Percentiles rank a stretch among this genome's conserved stretches.
These are phyloP conservation scores for Sequoiadendron giganteum DNA, from an alignment of 75 land plant genomes.

Conservation along the genomic window DNA sequence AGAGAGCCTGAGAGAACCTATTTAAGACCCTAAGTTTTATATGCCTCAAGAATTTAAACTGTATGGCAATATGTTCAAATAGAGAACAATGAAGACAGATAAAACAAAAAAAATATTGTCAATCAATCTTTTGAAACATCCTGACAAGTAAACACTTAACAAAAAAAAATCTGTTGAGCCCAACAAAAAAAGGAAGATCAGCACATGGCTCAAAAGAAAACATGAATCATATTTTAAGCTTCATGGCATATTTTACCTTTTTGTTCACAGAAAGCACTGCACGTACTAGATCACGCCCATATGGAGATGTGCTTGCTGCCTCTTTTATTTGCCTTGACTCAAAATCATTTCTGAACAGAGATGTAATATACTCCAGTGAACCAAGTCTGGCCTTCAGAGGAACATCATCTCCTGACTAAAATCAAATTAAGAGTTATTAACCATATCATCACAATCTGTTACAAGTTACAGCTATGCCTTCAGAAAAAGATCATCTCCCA, in stretches of 20 bases:
- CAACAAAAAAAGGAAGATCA: not conserved
- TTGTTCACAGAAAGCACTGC: slow-evolving; percentile 91
- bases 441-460: not conserved
- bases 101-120: not conserved
- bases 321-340: slow-evolving; percentile 66
- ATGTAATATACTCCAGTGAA: slow-evolving; percentile 90
- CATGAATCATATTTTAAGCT: not conserved
- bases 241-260: slow-evolving; percentile 41
- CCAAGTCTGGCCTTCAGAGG: slow-evolving; percentile 78
- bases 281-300: slow-evolving; percentile 78
- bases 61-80: not conserved
- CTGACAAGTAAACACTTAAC: not conserved
- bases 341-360: slow-evolving; percentile 52
- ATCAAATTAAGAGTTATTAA: not conserved
- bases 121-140: not conserved
- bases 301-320: slow-evolving; percentile 69
- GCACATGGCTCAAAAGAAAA: not conserved
- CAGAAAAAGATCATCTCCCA: slow-evolving; percentile 31
- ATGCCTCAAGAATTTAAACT: not conserved
- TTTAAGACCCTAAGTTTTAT: not conserved
- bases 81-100: not conserved
- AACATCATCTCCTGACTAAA: slow-evolving; percentile 51
- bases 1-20: not conserved
- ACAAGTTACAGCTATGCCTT: slow-evolving; percentile 38
- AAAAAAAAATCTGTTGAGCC: not conserved